A percentile compares a stretch with the other conserved stretches of the same genome.
Evolutionary conservation across 2,329 filamentous ascomycete species (phyloP).

Genomic region (Fusarium falciforme): DNA sequence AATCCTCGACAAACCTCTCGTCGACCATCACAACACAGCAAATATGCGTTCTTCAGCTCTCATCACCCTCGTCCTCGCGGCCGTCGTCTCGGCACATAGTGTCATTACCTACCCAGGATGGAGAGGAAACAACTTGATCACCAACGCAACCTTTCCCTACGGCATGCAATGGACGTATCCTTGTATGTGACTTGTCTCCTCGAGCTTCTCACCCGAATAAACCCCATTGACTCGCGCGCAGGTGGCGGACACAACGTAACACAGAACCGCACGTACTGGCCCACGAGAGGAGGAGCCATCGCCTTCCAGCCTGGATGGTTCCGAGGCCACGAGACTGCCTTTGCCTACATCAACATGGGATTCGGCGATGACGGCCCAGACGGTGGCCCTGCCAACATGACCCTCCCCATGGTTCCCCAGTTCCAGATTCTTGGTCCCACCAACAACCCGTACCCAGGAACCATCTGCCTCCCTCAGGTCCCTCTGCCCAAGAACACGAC

Average conservation of each 20-base stretch:
- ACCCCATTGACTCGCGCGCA: slow-evolving; percentile 51
- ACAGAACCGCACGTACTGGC: slow-evolving; percentile 91
- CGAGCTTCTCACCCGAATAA: background rate
- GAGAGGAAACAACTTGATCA: slow-evolving; percentile 86
- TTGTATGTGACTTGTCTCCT: slow-evolving; percentile 68
- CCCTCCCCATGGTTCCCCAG: slow-evolving; percentile 80
- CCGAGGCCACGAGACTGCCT: slow-evolving; percentile 83
- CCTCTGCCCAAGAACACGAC: slow-evolving; percentile 79
- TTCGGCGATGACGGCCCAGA: slow-evolving; percentile 76
- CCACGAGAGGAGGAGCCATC: slow-evolving; percentile 85
- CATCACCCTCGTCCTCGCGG: slow-evolving; percentile 57
- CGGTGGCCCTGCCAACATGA: slow-evolving; percentile 84
- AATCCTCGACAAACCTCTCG: background rate
- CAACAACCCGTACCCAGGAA: slow-evolving; percentile 87
- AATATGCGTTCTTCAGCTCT: slow-evolving; percentile 61
- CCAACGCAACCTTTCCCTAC: slow-evolving; percentile 82
- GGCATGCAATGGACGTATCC: slow-evolving; percentile 97
- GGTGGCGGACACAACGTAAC: slow-evolving; percentile 85
- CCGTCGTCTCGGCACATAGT: slow-evolving; percentile 74
- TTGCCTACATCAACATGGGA: slow-evolving; percentile 92
- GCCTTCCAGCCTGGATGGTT: slow-evolving; percentile 97
- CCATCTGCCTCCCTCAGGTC: slow-evolving; percentile 90
- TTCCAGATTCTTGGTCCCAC: slow-evolving; percentile 87
- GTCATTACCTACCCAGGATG: slow-evolving; percentile 88
- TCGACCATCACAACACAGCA: slow-evolving; percentile 15